Evolutionary conservation across 2,329 filamentous ascomycete genomes (phyloP), one percentile per base, ranked within the genome.

Genomic region (Aurifilum marmelostoma): DNA sequence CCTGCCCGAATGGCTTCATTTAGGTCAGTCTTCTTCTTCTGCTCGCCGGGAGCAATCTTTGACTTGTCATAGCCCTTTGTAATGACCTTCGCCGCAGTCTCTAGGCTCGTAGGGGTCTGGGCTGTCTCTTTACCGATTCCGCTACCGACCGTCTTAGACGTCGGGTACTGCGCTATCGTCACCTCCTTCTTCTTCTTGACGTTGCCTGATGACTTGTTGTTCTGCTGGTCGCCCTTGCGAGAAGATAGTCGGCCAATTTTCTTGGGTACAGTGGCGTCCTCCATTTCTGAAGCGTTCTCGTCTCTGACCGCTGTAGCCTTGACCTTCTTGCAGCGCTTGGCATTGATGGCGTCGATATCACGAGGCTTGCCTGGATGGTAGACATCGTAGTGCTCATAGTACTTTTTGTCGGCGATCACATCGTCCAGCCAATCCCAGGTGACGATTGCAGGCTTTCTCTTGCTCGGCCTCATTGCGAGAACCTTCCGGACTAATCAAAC

Each of bases 341-440:
- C 54, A 11, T 52, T n/a, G 12, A 71, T 71, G 1, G 64, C 54
- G 8, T 66, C 11, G 5, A 29, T 63, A 41, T 69, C 63, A 18
- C 69, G 69, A 43, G 39, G 16, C 18, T 65, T 34, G n/a, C 54
- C 37, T 12, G 69, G 67, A n/a, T 71, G 32, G 21, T 71, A 71
- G 14, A 43, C 64, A 7, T 58, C 50, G 21, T 60, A 58, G 27
- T 66, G 54, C 16, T 39, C 24, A 21, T 60, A 60, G 11, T 43
- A 58, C 56, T 34, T 61, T 21, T 21, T 43, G 56, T 60, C 64
- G 14, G 58, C 67, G 47, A 81, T 77, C 2, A 82, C 85, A 67
- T 84, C 81, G 61, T 85, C 82, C 63, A 87, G 83, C 86, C 86
- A 88, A 75, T 88, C 84, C 50, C 78, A 76, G 24, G 80, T 79